A percentile compares a stretch with the other conserved stretches of the same genome.
Conservation (phyloP, 345 rosid species). For the Acer yangbiense region DNA sequence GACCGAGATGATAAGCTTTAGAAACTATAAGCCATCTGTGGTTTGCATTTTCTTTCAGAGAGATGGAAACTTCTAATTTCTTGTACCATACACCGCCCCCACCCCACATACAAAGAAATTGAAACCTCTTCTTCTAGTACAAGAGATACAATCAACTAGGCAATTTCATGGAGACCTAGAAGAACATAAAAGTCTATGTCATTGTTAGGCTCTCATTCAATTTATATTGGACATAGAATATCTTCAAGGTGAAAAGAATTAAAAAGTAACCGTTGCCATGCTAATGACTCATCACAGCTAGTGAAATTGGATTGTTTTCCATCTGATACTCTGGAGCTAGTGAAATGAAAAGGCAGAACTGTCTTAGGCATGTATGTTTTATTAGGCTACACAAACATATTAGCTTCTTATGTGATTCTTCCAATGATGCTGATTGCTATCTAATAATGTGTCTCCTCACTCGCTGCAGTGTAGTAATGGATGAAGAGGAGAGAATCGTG, state of each 20-base stretch:
- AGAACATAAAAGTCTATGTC: not conserved
- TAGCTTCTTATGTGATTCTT: not conserved
- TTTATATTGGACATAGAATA: not conserved
- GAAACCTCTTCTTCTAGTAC: not conserved
- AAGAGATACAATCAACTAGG: not conserved
- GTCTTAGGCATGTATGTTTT: not conserved
- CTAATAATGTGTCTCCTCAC: not conserved
- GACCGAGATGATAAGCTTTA: not conserved
- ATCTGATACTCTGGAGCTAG: not conserved
- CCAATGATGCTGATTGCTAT: not conserved
- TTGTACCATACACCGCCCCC: not conserved
- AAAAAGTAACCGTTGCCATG: not conserved
- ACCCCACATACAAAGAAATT: not conserved
- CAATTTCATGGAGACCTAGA: not conserved
- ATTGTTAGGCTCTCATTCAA: not conserved
- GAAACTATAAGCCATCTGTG: not conserved
- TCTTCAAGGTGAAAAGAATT: not conserved
- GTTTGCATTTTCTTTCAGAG: not conserved
- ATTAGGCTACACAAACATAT: not conserved
- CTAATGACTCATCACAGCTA: not conserved
- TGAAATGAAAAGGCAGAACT: no score
- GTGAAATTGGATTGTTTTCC: not conserved
- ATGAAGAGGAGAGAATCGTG: slow-evolving; percentile 32
- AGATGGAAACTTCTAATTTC: not conserved
- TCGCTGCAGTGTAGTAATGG: slow-evolving; percentile 38